A percentile compares a stretch with the other conserved stretches of the same genome.
Conservation (phyloP, 192 early-diverging fungal genomes). For the Coemansia sp. region DNA sequence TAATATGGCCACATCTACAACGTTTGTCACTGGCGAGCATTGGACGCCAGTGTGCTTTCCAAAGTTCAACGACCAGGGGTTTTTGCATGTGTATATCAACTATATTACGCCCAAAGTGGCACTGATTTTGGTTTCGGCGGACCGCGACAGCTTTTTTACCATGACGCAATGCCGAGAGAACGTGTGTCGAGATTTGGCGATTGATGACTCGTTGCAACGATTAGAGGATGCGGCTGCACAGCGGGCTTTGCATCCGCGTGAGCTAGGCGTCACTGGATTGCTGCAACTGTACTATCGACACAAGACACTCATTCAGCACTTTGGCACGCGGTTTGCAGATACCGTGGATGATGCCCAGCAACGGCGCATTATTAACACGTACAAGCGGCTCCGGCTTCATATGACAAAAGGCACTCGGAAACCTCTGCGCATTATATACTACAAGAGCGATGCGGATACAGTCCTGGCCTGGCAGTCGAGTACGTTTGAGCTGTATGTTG, state of each 20-base stretch:
- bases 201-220: conserved; percentile 46
- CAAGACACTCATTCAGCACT: conserved; percentile 46
- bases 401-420: conserved; percentile 26
- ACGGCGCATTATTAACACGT: conserved; percentile 56
- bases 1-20: conserved; percentile 74
- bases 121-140: conserved; percentile 70
- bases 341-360: conserved; percentile 20
- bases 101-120: conserved; percentile 73
- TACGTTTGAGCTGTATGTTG: conserved; percentile 73
- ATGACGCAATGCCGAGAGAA: conserved; percentile 65
- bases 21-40: conserved; percentile 77
- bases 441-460: conserved; percentile 14
- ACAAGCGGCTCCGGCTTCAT: conserved; percentile 54
- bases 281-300: conserved; percentile 45
- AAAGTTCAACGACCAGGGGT: conserved; percentile 80
- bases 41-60: conserved; percentile 97
- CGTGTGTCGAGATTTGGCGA: conserved; percentile 51
- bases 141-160: conserved; percentile 81
- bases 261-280: conserved; percentile 31
- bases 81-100: conserved; percentile 83
- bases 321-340: conserved; percentile 39
- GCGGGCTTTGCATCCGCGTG: conserved; percentile 39
- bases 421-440: conserved; percentile 40
- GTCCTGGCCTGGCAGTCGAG: conserved; percentile 54
- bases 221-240: conserved; percentile 54